These are phyloP conservation scores for Aspergillus sp. DNA, from an alignment of 2,329 filamentous ascomycete genomes.

Conservation along the genomic window DNA sequence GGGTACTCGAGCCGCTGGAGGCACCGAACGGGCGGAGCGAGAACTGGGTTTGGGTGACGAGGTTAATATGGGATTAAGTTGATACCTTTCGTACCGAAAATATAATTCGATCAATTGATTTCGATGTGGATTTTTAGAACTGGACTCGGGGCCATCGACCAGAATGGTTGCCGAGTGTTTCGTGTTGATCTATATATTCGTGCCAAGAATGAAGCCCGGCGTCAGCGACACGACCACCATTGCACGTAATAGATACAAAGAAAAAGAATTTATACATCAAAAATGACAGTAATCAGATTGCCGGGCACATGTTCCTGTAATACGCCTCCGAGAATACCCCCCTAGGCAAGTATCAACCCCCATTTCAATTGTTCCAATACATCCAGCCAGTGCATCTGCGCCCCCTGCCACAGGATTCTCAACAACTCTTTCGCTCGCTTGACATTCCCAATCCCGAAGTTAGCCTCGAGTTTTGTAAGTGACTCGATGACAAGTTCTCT, in stretches of 20 bases:
- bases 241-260: not conserved
- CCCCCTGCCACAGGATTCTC: constrained; percentile 26
- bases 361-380: constrained; percentile 31
- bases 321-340: not conserved
- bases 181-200: not conserved
- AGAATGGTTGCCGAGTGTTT: too few species aligned
- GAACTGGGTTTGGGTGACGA: constrained; percentile 83
- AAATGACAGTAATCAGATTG: not conserved
- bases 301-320: not conserved
- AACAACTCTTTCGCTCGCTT: constrained; percentile 33
- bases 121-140: not conserved
- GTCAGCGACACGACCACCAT: not conserved
- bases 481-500: constrained; percentile 26
- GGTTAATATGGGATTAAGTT: constrained; percentile 79
- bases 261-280: not conserved
- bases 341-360: constrained; percentile 34
- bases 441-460: constrained; percentile 39
- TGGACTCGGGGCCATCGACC: not conserved
- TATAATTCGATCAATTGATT: not conserved
- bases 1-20: constrained; percentile 55
- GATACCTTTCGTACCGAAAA: constrained; percentile 18
- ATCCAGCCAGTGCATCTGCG: constrained; percentile 32
- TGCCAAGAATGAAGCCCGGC: not conserved
- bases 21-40: constrained; percentile 49
- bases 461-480: constrained; percentile 29